Conservation (phyloP, 768 basidiomycete genomes). For the Amyloporia xantha region DNA sequence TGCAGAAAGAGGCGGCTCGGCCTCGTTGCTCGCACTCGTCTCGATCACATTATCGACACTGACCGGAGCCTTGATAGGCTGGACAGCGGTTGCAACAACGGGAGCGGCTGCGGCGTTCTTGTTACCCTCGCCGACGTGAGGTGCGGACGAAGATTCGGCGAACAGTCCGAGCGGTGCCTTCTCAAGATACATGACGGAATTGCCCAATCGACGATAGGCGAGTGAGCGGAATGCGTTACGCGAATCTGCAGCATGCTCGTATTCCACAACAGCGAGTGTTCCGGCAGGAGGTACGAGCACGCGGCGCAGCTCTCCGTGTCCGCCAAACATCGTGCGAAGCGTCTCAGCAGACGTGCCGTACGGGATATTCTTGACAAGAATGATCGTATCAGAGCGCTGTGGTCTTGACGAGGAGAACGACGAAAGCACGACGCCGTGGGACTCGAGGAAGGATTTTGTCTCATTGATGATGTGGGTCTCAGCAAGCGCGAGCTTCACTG, state of each 20-base stretch:
- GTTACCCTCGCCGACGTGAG: not conserved
- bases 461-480: constrained; percentile 96
- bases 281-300: constrained; percentile 88
- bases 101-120: too few species aligned
- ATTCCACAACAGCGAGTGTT: constrained; percentile 89
- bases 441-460: constrained; percentile 85
- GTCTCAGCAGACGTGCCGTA: constrained; percentile 75
- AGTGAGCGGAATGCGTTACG: constrained; percentile 71
- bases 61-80: constrained; percentile 26
- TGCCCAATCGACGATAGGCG: constrained; percentile 83
- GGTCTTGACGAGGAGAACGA: constrained; percentile 38
- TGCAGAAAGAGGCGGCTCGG: constrained; percentile 39
- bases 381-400: constrained; percentile 65
- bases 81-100: constrained; percentile 6
- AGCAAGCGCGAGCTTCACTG: constrained; percentile 92
- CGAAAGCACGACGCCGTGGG: constrained; percentile 59
- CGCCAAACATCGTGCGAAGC: constrained; percentile 73
- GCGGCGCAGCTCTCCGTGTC: constrained; percentile 62
- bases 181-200: constrained; percentile 88
- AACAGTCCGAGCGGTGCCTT: constrained; percentile 88
- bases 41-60: constrained; percentile 29
- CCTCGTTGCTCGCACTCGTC: constrained; percentile 22
- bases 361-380: constrained; percentile 96
- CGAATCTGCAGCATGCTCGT: constrained; percentile 65
- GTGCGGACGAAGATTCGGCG: constrained; percentile 29